phyloP scores from a whole-genome alignment of 2,329 filamentous ascomycete species.

The Peltaster fructicola region DNA sequence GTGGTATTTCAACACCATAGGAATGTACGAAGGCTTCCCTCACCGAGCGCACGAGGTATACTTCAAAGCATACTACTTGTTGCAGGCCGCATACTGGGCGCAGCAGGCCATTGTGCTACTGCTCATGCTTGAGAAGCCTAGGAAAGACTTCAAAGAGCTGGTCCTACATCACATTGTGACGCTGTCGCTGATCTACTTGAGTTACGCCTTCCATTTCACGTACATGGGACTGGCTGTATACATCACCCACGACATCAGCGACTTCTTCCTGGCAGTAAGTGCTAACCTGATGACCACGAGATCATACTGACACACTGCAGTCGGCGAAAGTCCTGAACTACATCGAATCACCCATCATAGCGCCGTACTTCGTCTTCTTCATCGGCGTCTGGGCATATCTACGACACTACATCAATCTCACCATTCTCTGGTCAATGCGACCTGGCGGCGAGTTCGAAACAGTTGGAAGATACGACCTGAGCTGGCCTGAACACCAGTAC shows the following conservation, averaged over 20 bases:
- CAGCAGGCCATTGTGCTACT: conserved; percentile 83
- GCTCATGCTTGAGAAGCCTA: conserved; percentile 75
- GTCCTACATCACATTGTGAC: conserved; percentile 86
- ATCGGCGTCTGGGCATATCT: conserved; percentile 75
- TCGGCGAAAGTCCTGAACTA: conserved; percentile 89
- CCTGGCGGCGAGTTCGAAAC: conserved; percentile 48
- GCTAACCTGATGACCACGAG: neutral
- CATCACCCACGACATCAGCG: conserved; percentile 82
- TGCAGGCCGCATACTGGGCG: conserved; percentile 88
- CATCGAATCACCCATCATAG: conserved; percentile 59
- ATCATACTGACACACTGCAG: conserved; percentile 25
- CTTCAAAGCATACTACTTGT: conserved; percentile 93
- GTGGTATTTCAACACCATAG: conserved; percentile 86
- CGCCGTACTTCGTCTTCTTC: conserved; percentile 70
- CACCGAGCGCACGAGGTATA: conserved; percentile 60
- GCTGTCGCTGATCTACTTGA: conserved; percentile 62
- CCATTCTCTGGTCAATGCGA: conserved; percentile 57
- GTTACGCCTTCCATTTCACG: conserved; percentile 92
- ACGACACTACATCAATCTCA: conserved; percentile 68
- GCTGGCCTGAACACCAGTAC: conserved; percentile 63
- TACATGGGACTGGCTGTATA: conserved; percentile 90
- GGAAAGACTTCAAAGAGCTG: conserved; percentile 90
- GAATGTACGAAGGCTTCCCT: conserved; percentile 80
- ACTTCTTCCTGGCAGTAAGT: conserved; percentile 84
- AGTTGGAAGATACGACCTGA: conserved; percentile 54